Evolutionary conservation across 352 stramenopile species (phyloP).

Genomic region (Phytophthora pistaciae): DNA sequence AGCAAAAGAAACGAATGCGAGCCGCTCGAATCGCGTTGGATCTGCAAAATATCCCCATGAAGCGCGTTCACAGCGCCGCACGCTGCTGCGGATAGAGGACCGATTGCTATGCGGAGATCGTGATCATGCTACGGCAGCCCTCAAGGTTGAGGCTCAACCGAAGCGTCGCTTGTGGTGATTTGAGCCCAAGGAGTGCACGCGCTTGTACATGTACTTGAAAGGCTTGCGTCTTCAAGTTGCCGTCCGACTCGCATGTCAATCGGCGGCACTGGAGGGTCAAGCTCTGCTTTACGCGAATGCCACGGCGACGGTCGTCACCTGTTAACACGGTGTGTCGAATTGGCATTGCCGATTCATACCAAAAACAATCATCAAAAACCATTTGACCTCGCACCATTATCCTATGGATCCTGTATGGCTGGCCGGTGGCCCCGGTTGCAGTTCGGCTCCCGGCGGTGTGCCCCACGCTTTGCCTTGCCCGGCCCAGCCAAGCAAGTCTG

Average conservation of each 20-base stretch:
- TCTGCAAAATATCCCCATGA: constrained; percentile 10
- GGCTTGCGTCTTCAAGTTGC: constrained; percentile 8
- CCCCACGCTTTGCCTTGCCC: constrained; percentile 6
- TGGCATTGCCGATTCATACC: too few relatives aligned
- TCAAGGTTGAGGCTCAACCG: too few relatives aligned
- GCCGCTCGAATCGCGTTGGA: constrained; percentile 8
- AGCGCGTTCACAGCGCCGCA: background rate
- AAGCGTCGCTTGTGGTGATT: constrained; percentile 13
- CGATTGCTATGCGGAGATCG: background rate
- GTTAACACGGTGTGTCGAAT: background rate
- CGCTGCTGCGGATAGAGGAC: background rate
- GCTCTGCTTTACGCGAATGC: background rate
- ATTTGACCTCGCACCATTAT: background rate
- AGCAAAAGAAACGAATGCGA: constrained; percentile 19
- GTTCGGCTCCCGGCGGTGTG: constrained; percentile 7
- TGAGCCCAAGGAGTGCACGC: background rate
- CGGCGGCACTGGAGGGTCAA: background rate
- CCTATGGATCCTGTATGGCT: background rate
- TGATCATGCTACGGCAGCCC: constrained; percentile 3
- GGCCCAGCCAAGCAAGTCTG: background rate
- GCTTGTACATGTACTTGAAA: constrained; percentile 11
- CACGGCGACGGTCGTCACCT: background rate
- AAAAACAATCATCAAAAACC: background rate
- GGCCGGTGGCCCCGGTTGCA: background rate
- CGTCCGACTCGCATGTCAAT: background rate